A percentile compares a stretch with the other conserved stretches of the same genome.
Conservation (phyloP, 2,329 filamentous ascomycete species). For the Cytospora leucostoma region DNA sequence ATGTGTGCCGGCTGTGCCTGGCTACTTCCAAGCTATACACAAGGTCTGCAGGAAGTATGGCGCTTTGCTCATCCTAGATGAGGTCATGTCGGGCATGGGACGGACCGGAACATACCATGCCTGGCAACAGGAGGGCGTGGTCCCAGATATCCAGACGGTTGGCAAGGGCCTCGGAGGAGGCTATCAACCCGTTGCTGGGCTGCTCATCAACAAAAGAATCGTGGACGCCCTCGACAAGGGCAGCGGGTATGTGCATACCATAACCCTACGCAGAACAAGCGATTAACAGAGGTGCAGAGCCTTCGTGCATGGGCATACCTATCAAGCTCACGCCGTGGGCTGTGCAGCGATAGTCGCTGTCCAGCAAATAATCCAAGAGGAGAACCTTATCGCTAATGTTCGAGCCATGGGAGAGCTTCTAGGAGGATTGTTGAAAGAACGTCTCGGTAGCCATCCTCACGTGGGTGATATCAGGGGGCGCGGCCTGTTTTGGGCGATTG, state of each 20-base stretch:
- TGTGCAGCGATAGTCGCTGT: conserved; percentile 46
- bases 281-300: conserved; percentile 35
- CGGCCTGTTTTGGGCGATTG: conserved; percentile 48
- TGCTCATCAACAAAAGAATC: conserved; percentile 55
- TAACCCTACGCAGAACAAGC: neutral
- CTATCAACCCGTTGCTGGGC: conserved; percentile 60
- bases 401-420: conserved; percentile 37
- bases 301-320: conserved; percentile 64
- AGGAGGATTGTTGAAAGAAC: conserved; percentile 33
- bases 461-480: conserved; percentile 47
- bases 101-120: conserved; percentile 63
- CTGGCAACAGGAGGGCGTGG: conserved; percentile 61
- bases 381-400: conserved; percentile 41
- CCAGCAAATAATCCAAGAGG: conserved; percentile 41
- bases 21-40: conserved; percentile 57
- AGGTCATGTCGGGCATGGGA: conserved; percentile 71
- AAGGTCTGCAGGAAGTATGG: conserved; percentile 57
- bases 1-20: conserved; percentile 50
- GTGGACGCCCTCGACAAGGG: conserved; percentile 48
- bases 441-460: conserved; percentile 39
- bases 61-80: conserved; percentile 57
- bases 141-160: conserved; percentile 62
- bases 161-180: conserved; percentile 66
- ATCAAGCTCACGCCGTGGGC: conserved; percentile 43
- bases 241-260: conserved; percentile 37